Evolutionary conservation across 176 grass and related monocot genomes (phyloP), one percentile per base, ranked within the genome.

Genomic region (Saccharum spontaneum): DNA sequence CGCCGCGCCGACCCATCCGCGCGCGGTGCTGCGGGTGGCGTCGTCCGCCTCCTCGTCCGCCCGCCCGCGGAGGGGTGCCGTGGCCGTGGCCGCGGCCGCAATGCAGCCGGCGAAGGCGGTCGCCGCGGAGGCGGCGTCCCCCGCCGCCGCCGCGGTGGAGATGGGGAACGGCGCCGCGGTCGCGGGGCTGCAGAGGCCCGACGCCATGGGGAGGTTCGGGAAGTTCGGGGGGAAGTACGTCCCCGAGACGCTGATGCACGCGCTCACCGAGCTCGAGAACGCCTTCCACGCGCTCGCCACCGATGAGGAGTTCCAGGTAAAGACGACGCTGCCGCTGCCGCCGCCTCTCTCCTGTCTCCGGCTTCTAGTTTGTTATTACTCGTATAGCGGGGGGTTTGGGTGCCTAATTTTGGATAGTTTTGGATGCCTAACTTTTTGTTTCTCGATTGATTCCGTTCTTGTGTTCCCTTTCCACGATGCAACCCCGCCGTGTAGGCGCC

Each of bases 221-320:
- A 87, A 72, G 80, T 99, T 99, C 31, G 94, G 97, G 37, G 94
- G 97, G 8, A 99, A 99, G 93, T 99, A 99, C 74, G 97, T 99
- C 9, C 97, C 97, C 0, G 93, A 99, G 81, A 99, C 97, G 22
- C 90, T 99, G 3, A 99, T 99, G 97, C 81, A 94, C 65, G 91
- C 97, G 12, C 97, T 99, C 69, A 79, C 90, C 60, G 86, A 99
- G 86, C 88, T 99, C 50, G 93, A 96, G 88, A 81, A 20, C 73
- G 97, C 93, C 1, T 99, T 99, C 89, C 37, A 85, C 52, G 71
- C 84, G 2, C 91, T 96, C 79, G 92, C 93, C 26, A 66, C 77
- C 34, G 97, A 99, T 67, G 41, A 79, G 0, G 86, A 89, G 23
- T 99, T 99, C 83, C 97, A 99, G 97, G 97, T 98, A 67, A 6